Percentiles rank a stretch among this genome's conserved stretches.
Evolutionary conservation across 1,284 basidiomycete species (phyloP).

Genomic region (Pseudomicrostroma phylloplanum): DNA sequence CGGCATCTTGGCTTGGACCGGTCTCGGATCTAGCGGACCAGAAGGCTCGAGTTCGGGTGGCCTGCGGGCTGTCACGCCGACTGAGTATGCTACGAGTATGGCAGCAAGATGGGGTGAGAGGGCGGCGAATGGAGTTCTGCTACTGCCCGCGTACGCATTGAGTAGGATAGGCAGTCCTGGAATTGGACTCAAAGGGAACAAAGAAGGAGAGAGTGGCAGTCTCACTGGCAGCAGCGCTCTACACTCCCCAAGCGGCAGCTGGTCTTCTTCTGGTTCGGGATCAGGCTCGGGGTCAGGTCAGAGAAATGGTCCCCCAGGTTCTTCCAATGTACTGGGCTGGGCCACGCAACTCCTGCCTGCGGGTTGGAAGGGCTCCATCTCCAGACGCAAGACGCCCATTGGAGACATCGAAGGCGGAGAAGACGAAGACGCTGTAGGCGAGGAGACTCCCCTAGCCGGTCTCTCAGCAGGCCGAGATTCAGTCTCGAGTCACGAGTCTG

Average conservation of each 20-base stretch:
- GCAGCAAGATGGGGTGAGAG: neutral
- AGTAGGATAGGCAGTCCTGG: neutral
- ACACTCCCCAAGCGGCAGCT: too few species aligned
- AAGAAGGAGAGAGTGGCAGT: neutral
- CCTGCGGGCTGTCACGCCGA: neutral
- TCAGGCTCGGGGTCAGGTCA: neutral
- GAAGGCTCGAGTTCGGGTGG: neutral
- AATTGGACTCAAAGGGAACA: neutral
- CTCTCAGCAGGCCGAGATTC: neutral
- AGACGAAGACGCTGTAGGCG: neutral
- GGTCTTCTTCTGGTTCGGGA: neutral
- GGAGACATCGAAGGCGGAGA: neutral
- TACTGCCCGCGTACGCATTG: neutral
- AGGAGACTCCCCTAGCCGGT: neutral
- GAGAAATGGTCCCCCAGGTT: neutral
- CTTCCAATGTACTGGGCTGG: neutral
- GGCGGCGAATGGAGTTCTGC: neutral
- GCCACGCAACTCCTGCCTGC: neutral
- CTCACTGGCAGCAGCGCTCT: neutral
- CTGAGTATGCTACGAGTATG: neutral
- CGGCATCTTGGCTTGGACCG: slow-evolving; percentile 3
- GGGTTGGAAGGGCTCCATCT: neutral
- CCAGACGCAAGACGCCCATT: neutral
- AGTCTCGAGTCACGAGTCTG: neutral
- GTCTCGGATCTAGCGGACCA: neutral